Conservation (phyloP, 768 basidiomycete genomes). For the Auriscalpium orientale region DNA sequence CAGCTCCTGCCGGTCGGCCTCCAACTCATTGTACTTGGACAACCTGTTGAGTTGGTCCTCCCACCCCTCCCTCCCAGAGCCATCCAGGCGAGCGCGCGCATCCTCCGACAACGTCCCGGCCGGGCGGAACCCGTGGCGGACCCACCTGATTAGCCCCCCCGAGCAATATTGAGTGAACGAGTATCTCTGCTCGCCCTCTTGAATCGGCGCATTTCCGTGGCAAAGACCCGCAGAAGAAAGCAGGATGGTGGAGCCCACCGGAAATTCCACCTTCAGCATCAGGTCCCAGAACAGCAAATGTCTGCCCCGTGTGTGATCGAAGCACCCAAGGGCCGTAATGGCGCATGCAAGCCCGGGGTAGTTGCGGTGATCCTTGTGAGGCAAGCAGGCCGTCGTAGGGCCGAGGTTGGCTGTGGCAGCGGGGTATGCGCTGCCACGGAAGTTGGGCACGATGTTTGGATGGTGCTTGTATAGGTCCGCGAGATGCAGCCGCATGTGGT, state of each 20-base stretch:
- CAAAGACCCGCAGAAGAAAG: constrained; percentile 12
- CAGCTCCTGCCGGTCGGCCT: too few species aligned
- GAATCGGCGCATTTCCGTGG: constrained; percentile 16
- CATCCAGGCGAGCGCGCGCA: too few species aligned
- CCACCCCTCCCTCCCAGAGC: too few species aligned
- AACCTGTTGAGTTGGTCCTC: too few species aligned
- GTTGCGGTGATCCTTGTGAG: constrained; percentile 9
- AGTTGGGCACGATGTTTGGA: not conserved
- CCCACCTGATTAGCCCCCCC: constrained; percentile 3
- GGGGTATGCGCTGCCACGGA: constrained; percentile 10
- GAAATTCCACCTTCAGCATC: constrained; percentile 16
- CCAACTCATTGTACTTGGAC: too few species aligned
- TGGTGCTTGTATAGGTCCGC: too few species aligned
- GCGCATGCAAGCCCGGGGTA: constrained; percentile 7
- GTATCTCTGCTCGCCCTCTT: not conserved
- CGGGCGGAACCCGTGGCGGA: not conserved
- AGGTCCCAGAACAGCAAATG: constrained; percentile 14
- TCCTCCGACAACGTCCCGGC: too few species aligned
- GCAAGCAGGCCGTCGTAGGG: not conserved
- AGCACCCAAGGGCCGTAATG: constrained; percentile 9
- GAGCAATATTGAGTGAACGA: constrained; percentile 8
- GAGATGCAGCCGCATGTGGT: too few species aligned
- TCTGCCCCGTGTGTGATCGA: constrained; percentile 9
- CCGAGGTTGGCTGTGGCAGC: constrained; percentile 14
- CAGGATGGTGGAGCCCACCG: constrained; percentile 11